Evolutionary conservation across 1,139 yeast genomes (phyloP).

Genomic region (Sugiyamaella japonica): DNA sequence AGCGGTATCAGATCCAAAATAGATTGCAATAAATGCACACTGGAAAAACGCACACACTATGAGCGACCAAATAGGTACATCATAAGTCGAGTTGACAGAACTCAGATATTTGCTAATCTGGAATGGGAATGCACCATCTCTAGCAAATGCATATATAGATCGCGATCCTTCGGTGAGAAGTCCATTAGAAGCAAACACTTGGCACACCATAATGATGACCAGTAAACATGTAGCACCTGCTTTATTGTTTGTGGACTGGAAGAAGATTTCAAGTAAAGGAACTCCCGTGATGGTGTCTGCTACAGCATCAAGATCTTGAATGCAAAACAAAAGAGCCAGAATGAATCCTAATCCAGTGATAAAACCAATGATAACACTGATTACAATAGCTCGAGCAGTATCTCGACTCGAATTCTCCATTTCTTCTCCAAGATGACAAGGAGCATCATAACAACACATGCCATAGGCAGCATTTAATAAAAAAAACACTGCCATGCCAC

Average conservation of each 20-base stretch:
- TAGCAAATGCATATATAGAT: constrained; percentile 59
- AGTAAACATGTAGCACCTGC: constrained; percentile 56
- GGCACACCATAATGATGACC: constrained; percentile 65
- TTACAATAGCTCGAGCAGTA: constrained; percentile 56
- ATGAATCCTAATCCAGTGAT: constrained; percentile 54
- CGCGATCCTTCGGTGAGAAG: constrained; percentile 79
- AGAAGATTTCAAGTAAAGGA: constrained; percentile 60
- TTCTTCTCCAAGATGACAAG: constrained; percentile 64
- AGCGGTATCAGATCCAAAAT: constrained; percentile 67
- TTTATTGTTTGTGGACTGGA: constrained; percentile 55
- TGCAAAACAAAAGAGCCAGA: constrained; percentile 59
- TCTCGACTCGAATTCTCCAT: constrained; percentile 51
- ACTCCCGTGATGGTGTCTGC: constrained; percentile 50
- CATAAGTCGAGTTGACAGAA: constrained; percentile 59
- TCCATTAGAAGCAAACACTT: constrained; percentile 72
- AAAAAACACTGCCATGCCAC: constrained; percentile 58
- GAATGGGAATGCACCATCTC: constrained; percentile 77
- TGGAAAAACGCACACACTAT: constrained; percentile 47
- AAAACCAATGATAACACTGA: constrained; percentile 60
- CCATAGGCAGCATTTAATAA: constrained; percentile 61
- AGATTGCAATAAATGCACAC: constrained; percentile 60
- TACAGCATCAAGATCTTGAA: constrained; percentile 51
- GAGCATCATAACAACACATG: constrained; percentile 61
- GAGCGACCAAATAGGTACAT: constrained; percentile 73
- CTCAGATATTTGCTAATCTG: constrained; percentile 52